phyloP scores from a whole-genome alignment of 2,329 filamentous ascomycete genomes.

The Diaporthe sp. region DNA sequence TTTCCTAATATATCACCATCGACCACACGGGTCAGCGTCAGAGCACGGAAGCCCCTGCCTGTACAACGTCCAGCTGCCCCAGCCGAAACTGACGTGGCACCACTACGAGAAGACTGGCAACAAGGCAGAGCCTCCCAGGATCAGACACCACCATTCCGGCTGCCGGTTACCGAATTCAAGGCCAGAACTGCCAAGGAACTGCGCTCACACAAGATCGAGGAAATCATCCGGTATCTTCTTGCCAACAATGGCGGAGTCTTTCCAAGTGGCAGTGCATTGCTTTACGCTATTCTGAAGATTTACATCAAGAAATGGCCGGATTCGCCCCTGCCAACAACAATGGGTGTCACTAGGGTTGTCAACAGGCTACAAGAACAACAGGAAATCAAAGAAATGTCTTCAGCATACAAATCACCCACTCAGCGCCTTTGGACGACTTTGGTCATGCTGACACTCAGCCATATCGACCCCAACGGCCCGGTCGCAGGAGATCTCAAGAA shows the following conservation, averaged over 20 bases:
- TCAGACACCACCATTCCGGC: conserved; percentile 29
- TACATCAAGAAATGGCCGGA: conserved; percentile 58
- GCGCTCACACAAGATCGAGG: conserved; percentile 50
- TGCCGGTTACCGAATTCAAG: conserved; percentile 42
- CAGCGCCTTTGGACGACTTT: conserved; percentile 36
- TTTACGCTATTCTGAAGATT: conserved; percentile 59
- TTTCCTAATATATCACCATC: not conserved
- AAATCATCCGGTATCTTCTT: conserved; percentile 58
- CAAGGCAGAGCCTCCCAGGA: not conserved
- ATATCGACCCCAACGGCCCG: conserved; percentile 56
- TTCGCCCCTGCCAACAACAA: conserved; percentile 50
- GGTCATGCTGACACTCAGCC: conserved; percentile 55
- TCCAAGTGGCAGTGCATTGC: conserved; percentile 63
- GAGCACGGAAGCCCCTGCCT: not conserved
- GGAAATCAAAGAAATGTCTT: conserved; percentile 33
- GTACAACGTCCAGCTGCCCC: not conserved
- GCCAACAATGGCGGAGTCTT: conserved; percentile 60
- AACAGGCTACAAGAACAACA: conserved; percentile 50
- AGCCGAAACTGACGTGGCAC: not conserved
- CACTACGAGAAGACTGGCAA: conserved; percentile 5
- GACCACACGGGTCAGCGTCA: not conserved
- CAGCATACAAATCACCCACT: conserved; percentile 33
- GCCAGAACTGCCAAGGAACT: conserved; percentile 30
- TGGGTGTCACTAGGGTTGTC: conserved; percentile 32
- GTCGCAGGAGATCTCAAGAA: conserved; percentile 58